A percentile compares a stretch with the other conserved stretches of the same genome.
Evolutionary conservation across 2,329 filamentous ascomycete genomes (phyloP).

Genomic region (Coniochaeta sp.): DNA sequence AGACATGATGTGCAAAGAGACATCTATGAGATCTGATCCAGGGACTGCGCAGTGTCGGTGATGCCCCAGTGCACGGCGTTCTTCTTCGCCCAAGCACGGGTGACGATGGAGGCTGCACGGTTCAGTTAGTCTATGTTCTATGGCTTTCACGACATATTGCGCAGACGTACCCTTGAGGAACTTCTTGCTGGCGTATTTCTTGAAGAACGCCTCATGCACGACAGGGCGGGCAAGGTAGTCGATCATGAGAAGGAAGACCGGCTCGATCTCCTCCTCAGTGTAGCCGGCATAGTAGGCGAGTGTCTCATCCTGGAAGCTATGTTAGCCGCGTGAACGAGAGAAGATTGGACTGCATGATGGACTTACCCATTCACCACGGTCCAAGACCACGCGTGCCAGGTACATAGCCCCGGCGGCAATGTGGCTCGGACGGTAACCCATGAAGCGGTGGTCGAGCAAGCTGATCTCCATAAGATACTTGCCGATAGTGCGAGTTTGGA

Average conservation of each 20-base stretch:
- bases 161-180: constrained; percentile 94
- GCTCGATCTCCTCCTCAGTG: constrained; percentile 84
- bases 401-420: constrained; percentile 94
- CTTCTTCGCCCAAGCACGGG: constrained; percentile 89
- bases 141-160: too few relatives aligned
- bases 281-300: constrained; percentile 90
- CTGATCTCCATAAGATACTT: constrained; percentile 99
- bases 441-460: constrained; percentile 89
- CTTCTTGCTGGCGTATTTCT: constrained; percentile 99
- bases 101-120: constrained; percentile 72
- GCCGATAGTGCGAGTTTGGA: constrained; percentile 91
- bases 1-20: neutral
- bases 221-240: constrained; percentile 91
- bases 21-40: constrained; percentile 37
- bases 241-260: constrained; percentile 89
- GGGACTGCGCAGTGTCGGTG: constrained; percentile 37
- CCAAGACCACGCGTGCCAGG: constrained; percentile 80
- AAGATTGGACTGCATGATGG: neutral
- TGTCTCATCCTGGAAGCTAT: constrained; percentile 60
- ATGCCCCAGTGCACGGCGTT: constrained; percentile 54
- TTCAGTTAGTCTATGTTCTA: neutral
- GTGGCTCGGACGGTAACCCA: constrained; percentile 82
- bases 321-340: constrained; percentile 17
- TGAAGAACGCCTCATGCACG: constrained; percentile 95
- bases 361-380: constrained; percentile 85